Base-by-base conservation (phyloP, 805 yeast genomes). In the Nakazawaea populi region DNA sequence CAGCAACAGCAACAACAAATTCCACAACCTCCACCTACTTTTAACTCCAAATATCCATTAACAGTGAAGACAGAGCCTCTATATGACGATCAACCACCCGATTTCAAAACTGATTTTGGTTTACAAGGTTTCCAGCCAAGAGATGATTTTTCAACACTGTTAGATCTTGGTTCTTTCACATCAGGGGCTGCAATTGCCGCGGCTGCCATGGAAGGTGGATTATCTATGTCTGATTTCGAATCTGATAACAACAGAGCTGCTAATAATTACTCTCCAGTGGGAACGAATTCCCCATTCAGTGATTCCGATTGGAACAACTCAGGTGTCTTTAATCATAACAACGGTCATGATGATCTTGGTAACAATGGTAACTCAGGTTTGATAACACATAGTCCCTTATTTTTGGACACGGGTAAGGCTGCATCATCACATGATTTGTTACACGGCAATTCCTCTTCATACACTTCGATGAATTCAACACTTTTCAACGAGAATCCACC, bases 111-210 rank as follows among this genome's bases (percentile, higher is more conserved):
- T 7, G 50, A 47, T 42, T 42, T 47, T 39, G 27, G 24, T 35
- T 35, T 42, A 42, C 31, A 32, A 35, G 50, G 50, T 29, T 47
- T 42, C 46, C 35, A 41, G 28, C 34, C 47, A 35, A 36, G 51
- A 48, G 44, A 27, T 30, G 51, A 42, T 18, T 42, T 43, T 41
- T 14, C 36, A 24, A n/a, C 44, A n/a, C 35, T 52, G n/a, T 39
- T 61, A 24, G 57, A 56, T 47, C 48, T 67, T 24, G 65, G 64
- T 4, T 62, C 63, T 4, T 65, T 64, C 51, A 60, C 58, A 28
- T 64, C 69, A 2, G 69, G 66, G 24, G 63, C 65, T 7, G 63
- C 60, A 10, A 46, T 64, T 12, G 65, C 66, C 6, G 56, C 68
- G 4, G 63, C 63, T 7, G 63, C 66, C 3, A 54, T 64, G 58